Base-by-base conservation (phyloP, 1,284 basidiomycete species). In the Anthracocystis panici-leucophaei region DNA sequence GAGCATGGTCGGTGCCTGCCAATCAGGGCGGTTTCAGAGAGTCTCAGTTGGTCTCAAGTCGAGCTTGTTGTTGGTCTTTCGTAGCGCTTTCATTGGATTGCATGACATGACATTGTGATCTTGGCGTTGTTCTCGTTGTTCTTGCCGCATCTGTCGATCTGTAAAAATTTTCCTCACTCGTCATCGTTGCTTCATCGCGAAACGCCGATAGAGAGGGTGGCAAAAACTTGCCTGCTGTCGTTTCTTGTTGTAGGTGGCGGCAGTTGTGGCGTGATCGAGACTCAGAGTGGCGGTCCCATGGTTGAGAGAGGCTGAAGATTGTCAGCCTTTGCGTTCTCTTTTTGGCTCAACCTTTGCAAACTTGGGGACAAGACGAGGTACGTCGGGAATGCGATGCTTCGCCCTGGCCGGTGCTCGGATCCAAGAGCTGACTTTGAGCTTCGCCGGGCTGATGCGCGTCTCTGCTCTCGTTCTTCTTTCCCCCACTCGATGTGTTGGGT, bases 281-380 rank as follows among this genome's bases (percentile, higher is more conserved):
- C 20, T 25, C 42, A 46, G 20, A 29, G 56, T 69, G 66, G 60
- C 60, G 50, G 54, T 23, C 10, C 7, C 29, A n/a, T 54, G 45
- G 40, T 63, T 53, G n/a, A 14, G 45, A 12, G 45, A 40, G 21
- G 20, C 21, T 33, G 21, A 35, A 51, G 9, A 18, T 49, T 49
- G 48, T 33, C 29, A 31, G 29, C 14, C n/a, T 12, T 33, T 33
- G 14, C 18, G 20, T 33, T 31, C 14, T 31, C 16, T 5, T 12
- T 59, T 62, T 55, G 20, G 46, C 66, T 69, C 66, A 69, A 55
- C 11, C 33, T 64, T 49, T 44, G 10, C 51, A 61, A 50, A 58
- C 56, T 40, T 49, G 56, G 27, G 21, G 33, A 60, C 33, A 11
- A 33, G 33, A 60, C 7, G 35, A 38, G 35, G 25, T 27, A 56